Base-by-base conservation (phyloP, 108 stramenopile genomes). In the Fragilaria crotonensis region DNA sequence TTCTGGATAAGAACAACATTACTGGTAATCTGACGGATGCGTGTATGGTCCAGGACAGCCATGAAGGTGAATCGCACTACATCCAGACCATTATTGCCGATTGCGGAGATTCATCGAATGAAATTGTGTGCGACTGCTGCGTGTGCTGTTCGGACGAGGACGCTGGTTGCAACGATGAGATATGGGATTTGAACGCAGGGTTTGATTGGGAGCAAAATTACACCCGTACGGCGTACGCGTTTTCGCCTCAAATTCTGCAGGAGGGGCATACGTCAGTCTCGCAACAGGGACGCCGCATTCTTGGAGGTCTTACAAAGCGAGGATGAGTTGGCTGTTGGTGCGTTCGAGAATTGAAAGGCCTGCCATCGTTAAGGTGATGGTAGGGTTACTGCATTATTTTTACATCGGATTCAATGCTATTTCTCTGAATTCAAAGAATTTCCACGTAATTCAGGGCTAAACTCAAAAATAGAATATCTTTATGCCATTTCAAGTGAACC, bases 101-200 rank as follows among this genome's bases (percentile, higher is more conserved):
- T 33, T 78, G 77, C 50, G 51, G 21, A 0, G 57, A 51, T 14
- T 31, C 22, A 0, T 25, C 50, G 1, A 28, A 57, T 25, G 62
- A 61, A 14, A 32, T 25, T 32, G 7, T 27, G 53, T 48, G 54
- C 19, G 69, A 72, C 41, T 75, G 66, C 45, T 22, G 57, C 2
- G 29, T 55, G 18, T 79, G 78, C 48, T 78, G 77, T 4, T 31
- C 53, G 23, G 68, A 57, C 11, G 52, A 54, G 27, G 54, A 60
- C 4, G 48, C 48, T 41, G 69, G 71, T 32, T 78, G 45, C 48
- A 29, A 41, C 17, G 60, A 72, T 45, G 54, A 62, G 4, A 17
- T 63, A 14, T 57, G 55, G 45, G 46, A 64, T 20, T 29, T 45
- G 18, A 59, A 59, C 31, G 53, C 64, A 57, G 71, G 65, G 21